These are phyloP conservation scores for Barnettozyma botsteinii DNA, from an alignment of 805 yeast species.

Conservation along the genomic window DNA sequence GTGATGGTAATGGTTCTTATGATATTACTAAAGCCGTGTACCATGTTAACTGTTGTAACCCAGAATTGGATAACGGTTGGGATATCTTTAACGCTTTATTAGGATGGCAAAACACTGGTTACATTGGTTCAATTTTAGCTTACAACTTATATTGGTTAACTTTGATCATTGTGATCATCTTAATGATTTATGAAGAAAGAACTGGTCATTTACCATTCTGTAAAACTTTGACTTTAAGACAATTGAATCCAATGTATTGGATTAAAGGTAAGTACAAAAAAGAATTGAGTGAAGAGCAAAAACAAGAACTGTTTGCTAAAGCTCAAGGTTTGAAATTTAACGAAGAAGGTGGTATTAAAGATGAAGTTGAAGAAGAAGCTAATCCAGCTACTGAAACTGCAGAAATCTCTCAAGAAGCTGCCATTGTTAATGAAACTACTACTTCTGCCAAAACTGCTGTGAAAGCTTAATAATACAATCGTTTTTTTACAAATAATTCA, in stretches of 20 bases:
- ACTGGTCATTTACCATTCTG: conserved; percentile 73
- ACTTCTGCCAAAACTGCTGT: background rate
- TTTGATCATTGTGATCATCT: conserved; percentile 45
- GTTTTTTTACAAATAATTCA: too few relatives aligned
- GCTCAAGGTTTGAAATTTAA: conserved; percentile 35
- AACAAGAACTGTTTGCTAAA: conserved; percentile 43
- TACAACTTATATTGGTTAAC: conserved; percentile 87
- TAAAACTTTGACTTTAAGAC: conserved; percentile 41
- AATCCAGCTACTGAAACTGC: background rate
- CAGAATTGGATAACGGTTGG: conserved; percentile 91
- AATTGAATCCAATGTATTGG: conserved; percentile 69
- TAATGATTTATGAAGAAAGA: conserved; percentile 81
- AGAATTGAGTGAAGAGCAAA: conserved; percentile 48
- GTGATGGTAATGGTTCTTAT: conserved; percentile 94
- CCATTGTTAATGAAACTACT: too few relatives aligned
- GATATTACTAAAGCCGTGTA: conserved; percentile 75
- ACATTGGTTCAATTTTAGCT: conserved; percentile 83
- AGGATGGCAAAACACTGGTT: conserved; percentile 98
- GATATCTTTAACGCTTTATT: conserved; percentile 89
- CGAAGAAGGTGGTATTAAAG: conserved; percentile 27
- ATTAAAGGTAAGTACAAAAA: conserved; percentile 61
- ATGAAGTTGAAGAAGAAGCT: background rate
- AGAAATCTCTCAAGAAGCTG: background rate
- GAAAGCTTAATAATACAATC: too few relatives aligned
- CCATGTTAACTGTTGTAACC: conserved; percentile 98